Evolutionary conservation across 2,329 filamentous ascomycete genomes (phyloP), one percentile per base, ranked within the genome.

Genomic region (Aspergillus sp.): DNA sequence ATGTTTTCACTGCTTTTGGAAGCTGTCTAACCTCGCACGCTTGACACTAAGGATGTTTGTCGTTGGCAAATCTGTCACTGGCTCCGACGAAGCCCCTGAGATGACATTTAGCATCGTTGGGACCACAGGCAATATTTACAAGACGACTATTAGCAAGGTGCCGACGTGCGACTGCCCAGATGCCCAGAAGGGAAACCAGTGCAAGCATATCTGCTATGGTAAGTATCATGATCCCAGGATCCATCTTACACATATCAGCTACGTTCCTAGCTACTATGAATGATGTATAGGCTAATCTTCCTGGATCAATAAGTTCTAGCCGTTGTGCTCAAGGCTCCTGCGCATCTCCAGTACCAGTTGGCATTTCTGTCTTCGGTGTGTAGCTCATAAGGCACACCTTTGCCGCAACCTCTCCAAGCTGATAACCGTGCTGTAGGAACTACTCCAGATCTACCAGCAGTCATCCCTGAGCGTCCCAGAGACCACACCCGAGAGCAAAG

Each of bases 191-290:
- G 82, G 85, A 4, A 83, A 84, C 49, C 83, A 86, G 65, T 89
- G 86, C 80, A 88, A 88, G 68, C 86, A 88, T 64, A 82, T 87
- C 49, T 73, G 84, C 50, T 87, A 87, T 67, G 69, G 83, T 83
- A 75, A 61, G 75, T 67, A 12, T 9, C n/a, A 7, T 9, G 14
- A 6, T 10, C 16, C 32, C 5, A 36, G 32, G 16, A 36, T 16
- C 16, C 5, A 7, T 36, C 3, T 16, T 36, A 16, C 14, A 36
- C 16, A 6, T 26, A 24, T 22, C 18, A 42, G 14, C n/a, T 24
- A 24, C 31, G 18, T 16, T n/a, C 18, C 20, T 26, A 31, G 31
- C 56, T 45, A 22, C 29, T 9, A 39, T 49, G 16, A 16, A 39
- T 60, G 26, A 59, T 24, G 14, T 36, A 32, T 46, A 58, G 52